A percentile compares a stretch with the other conserved stretches of the same genome.
Conservation (phyloP, 2,329 filamentous ascomycete genomes). For the Colletotrichum sp. region DNA sequence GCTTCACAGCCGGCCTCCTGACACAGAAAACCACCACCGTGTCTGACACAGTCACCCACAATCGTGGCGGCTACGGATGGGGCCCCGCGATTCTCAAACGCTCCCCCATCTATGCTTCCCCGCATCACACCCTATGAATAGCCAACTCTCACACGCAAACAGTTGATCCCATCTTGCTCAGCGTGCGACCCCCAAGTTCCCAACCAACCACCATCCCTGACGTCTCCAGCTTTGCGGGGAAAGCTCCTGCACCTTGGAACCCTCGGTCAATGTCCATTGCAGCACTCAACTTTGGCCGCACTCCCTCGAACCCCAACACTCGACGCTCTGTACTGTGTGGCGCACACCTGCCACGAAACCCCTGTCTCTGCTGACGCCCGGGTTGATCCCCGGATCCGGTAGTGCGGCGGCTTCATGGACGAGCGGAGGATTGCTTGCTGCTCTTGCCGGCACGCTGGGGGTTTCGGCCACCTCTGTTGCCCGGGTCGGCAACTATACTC, state of each 20-base stretch:
- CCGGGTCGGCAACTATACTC: background rate
- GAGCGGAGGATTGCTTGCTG: slow-evolving; percentile 4
- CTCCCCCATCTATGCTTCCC: slow-evolving; percentile 4
- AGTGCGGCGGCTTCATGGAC: slow-evolving; percentile 13
- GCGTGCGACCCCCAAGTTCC: background rate
- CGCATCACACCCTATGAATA: slow-evolving; percentile 5
- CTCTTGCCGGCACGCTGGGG: background rate
- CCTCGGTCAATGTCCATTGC: background rate
- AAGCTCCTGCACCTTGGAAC: background rate
- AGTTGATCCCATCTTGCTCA: slow-evolving; percentile 1
- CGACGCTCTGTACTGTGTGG: background rate
- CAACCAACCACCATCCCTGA: background rate
- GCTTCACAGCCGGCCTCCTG: slow-evolving; percentile 1
- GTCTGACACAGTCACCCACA: background rate
- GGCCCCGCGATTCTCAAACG: slow-evolving; percentile 18
- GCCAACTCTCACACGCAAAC: background rate
- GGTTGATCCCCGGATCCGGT: background rate
- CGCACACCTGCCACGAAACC: background rate
- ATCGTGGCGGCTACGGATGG: background rate
- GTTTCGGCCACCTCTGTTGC: background rate
- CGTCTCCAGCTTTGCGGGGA: background rate
- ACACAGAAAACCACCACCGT: background rate
- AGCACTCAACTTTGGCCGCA: background rate
- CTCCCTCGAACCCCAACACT: background rate
- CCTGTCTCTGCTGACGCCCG: background rate